A percentile compares a stretch with the other conserved stretches of the same genome.
Evolutionary conservation across 345 rosid species (phyloP).

Genomic region (Syzygium oleosum): DNA sequence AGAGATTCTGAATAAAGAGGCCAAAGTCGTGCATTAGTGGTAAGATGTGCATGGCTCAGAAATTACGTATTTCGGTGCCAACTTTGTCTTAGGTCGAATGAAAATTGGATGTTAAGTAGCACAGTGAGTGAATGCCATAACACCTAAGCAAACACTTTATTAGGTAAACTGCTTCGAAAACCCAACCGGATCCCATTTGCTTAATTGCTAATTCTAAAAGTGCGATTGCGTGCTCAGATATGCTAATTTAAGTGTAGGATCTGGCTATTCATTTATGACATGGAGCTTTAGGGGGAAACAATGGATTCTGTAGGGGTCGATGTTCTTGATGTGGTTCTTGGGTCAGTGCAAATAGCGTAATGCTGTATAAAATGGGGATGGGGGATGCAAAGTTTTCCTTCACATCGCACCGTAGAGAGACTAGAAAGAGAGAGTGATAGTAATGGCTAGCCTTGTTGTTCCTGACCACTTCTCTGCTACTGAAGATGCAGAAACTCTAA

Average conservation of each 20-base stretch:
- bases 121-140: background rate
- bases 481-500: conserved; percentile 35
- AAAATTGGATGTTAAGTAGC: too few species aligned
- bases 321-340: background rate
- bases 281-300: background rate
- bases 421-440: background rate
- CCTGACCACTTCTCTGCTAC: conserved; percentile 17
- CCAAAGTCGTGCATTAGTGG: background rate
- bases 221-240: background rate
- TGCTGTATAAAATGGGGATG: background rate
- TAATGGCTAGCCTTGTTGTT: conserved; percentile 28
- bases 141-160: background rate
- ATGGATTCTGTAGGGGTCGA: background rate
- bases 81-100: background rate
- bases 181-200: background rate
- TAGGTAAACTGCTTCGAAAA: background rate
- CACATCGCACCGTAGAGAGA: background rate
- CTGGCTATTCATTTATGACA: background rate
- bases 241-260: background rate
- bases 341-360: background rate
- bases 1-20: background rate
- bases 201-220: background rate
- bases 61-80: background rate
- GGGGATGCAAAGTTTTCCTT: background rate
- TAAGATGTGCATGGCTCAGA: background rate